Conservation (phyloP, 768 basidiomycete genomes). For the Termitomyces sp. region DNA sequence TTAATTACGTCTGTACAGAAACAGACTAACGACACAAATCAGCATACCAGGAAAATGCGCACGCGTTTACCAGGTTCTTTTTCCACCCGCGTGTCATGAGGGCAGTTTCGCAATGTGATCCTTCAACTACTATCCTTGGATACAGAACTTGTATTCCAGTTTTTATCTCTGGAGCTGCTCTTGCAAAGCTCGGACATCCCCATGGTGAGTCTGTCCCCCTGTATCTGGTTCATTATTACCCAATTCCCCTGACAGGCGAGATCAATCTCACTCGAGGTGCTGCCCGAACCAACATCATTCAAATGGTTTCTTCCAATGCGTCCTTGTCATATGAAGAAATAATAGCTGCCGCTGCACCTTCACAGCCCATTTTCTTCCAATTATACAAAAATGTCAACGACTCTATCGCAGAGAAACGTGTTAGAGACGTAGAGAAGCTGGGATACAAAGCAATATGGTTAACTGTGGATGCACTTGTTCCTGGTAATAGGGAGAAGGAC, state of each 20-base stretch:
- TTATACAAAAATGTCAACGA: constrained; percentile 82
- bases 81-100: constrained; percentile 83
- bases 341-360: constrained; percentile 47
- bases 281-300: constrained; percentile 64
- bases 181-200: constrained; percentile 86
- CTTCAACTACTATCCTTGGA: constrained; percentile 73
- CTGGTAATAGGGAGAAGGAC: constrained; percentile 79
- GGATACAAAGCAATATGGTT: constrained; percentile 89
- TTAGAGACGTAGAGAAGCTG: constrained; percentile 64
- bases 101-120: constrained; percentile 57
- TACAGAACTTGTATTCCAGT: constrained; percentile 71
- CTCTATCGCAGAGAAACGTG: constrained; percentile 58
- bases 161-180: constrained; percentile 79
- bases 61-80: constrained; percentile 83
- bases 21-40: constrained; percentile 15
- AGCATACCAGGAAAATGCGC: constrained; percentile 69
- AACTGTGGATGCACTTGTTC: constrained; percentile 86
- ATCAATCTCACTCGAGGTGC: constrained; percentile 75
- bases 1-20: background rate
- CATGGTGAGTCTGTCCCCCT: constrained; percentile 33
- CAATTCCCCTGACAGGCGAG: constrained; percentile 51
- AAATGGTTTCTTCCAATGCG: constrained; percentile 82
- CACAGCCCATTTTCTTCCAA: constrained; percentile 75
- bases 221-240: background rate
- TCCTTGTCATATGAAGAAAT: constrained; percentile 66